Conservation (phyloP, 306 rosid species). For the Quercus agrifolia region DNA sequence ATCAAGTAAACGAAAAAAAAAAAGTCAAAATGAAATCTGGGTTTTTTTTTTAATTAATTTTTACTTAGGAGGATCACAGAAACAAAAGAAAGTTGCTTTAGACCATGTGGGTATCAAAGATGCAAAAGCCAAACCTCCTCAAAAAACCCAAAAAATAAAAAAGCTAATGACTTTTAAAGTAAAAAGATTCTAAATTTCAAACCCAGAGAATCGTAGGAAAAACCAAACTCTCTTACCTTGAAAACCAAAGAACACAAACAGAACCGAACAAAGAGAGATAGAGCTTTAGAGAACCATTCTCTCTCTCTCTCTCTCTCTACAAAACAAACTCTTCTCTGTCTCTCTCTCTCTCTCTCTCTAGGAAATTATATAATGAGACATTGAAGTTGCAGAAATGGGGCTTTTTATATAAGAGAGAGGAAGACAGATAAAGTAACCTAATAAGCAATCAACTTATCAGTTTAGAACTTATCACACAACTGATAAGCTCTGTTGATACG, state of each 20-base stretch:
- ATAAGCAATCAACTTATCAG: accelerated
- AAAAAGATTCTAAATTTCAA: conserved; percentile 50
- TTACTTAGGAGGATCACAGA: conserved; percentile 40
- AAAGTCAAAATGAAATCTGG: conserved; percentile 22
- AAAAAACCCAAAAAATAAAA: conserved; percentile 32
- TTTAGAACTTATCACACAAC: accelerated
- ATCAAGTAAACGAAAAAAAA: conserved; percentile 15
- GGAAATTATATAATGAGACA: conserved; percentile 36
- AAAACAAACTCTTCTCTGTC: not conserved
- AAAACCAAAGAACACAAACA: conserved; percentile 38
- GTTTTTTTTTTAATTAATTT: conserved; percentile 5
- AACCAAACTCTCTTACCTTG: conserved; percentile 49
- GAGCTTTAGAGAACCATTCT: conserved; percentile 24
- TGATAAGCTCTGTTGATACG: not conserved
- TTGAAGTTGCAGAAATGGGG: conserved; percentile 63
- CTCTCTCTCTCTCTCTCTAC: not conserved
- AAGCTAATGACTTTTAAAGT: conserved; percentile 31
- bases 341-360: conserved; percentile 47
- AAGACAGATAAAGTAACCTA: conserved; percentile 47
- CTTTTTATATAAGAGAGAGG: conserved; percentile 50
- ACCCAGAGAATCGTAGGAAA: conserved; percentile 4
- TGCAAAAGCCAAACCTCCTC: conserved; percentile 46
- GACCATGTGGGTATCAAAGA: conserved; percentile 60
- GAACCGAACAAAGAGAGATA: conserved; percentile 37
- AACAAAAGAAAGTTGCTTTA: conserved; percentile 63